A percentile compares a stretch with the other conserved stretches of the same genome.
phyloP scores from a whole-genome alignment of 2,329 filamentous ascomycete genomes.

The Trichoderma asperellum region DNA sequence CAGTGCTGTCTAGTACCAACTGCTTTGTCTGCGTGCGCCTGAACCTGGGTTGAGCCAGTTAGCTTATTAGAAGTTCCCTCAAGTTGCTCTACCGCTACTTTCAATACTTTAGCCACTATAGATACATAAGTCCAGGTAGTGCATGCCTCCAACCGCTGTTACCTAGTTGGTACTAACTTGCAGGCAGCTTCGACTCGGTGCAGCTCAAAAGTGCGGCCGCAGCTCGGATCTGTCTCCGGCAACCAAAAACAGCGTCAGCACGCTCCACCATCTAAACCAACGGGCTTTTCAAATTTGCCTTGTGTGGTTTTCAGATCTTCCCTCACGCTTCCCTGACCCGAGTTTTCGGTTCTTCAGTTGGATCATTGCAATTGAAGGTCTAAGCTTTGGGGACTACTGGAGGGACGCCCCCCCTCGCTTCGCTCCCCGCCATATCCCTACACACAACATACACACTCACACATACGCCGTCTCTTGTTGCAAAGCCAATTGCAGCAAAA shows the following conservation, averaged over 20 bases:
- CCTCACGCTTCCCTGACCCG: not conserved
- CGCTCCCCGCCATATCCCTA: constrained; percentile 5
- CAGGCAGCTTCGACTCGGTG: not conserved
- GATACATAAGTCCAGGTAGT: not conserved
- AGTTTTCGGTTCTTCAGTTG: not conserved
- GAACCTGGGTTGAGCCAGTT: constrained; percentile 3
- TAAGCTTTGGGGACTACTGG: not conserved
- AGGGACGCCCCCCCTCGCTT: not conserved
- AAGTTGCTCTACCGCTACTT: not conserved
- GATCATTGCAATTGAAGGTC: not conserved
- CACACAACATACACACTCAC: not conserved
- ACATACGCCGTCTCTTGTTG: constrained; percentile 1
- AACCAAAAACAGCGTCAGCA: not conserved
- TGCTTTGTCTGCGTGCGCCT: constrained; percentile 5
- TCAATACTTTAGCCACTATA: not conserved
- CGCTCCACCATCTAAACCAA: not conserved
- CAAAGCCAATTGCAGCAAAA: not conserved
- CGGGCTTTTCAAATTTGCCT: not conserved
- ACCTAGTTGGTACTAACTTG: not conserved
- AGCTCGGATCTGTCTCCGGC: not conserved
- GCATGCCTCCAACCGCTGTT: not conserved
- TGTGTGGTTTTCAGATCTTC: not conserved
- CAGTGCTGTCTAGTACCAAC: not conserved
- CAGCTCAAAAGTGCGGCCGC: not conserved
- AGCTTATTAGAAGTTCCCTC: not conserved